Conservation (phyloP, 2,329 filamentous ascomycete genomes). For the Colletotrichum agaves region DNA sequence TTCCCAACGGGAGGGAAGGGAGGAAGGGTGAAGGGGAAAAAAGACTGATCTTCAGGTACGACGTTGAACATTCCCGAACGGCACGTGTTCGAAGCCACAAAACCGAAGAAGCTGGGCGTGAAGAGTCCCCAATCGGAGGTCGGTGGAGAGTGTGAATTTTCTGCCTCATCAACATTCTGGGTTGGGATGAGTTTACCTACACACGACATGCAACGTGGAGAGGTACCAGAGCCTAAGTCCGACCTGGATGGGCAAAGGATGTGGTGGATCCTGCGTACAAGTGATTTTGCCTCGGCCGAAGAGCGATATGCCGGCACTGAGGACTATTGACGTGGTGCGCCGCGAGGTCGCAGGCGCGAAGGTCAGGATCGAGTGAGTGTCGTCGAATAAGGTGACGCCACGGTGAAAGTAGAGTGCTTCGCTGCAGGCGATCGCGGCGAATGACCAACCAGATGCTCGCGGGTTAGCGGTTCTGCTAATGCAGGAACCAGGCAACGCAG, state of each 20-base stretch:
- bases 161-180: not conserved
- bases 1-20: not conserved
- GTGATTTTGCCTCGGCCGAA: not conserved
- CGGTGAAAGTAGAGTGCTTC: constrained; percentile 17
- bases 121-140: constrained; percentile 14
- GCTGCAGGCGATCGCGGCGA: constrained; percentile 8
- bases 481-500: constrained; percentile 33
- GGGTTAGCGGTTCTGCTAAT: constrained; percentile 33
- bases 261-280: not conserved
- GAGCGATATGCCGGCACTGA: constrained; percentile 9
- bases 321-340: not conserved
- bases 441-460: constrained; percentile 11
- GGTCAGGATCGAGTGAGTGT: not conserved
- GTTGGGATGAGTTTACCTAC: constrained; percentile 2
- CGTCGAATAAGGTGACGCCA: constrained; percentile 33
- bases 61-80: constrained; percentile 6
- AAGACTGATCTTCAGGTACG: constrained; percentile 17
- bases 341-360: constrained; percentile 1
- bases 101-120: not conserved
- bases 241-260: not conserved
- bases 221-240: not conserved
- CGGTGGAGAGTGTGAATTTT: not conserved
- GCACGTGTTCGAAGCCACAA: constrained; percentile 14
- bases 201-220: not conserved
- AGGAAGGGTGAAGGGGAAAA: not conserved